A percentile compares a stretch with the other conserved stretches of the same genome.
Evolutionary conservation across 257 asterid genomes (phyloP).

Genomic region (Mitragyna speciosa): DNA sequence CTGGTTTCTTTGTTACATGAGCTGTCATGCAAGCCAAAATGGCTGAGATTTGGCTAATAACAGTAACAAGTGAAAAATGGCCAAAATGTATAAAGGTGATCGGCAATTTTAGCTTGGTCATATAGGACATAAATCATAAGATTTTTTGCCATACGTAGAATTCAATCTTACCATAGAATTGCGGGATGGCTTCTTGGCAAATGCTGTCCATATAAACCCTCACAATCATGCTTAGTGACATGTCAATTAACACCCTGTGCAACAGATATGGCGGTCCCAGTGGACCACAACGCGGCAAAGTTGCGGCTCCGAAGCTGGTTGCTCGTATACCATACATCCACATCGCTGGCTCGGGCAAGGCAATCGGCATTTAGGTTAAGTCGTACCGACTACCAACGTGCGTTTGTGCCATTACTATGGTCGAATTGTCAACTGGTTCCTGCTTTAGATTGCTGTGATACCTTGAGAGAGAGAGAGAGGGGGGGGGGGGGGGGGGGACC

Average conservation of each 20-base stretch:
- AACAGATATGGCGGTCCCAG: neutral
- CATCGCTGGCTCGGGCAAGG: neutral
- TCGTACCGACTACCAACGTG: no score
- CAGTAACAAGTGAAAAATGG: neutral
- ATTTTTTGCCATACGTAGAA: no score
- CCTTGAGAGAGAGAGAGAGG: neutral
- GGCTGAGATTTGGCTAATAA: neutral
- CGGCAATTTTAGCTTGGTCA: neutral
- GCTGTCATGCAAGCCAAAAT: neutral
- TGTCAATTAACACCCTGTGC: neutral
- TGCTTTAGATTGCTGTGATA: neutral
- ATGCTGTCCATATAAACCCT: no score
- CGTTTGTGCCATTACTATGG: neutral
- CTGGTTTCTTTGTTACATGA: neutral
- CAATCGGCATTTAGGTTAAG: neutral
- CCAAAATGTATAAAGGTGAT: no score
- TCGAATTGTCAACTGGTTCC: neutral
- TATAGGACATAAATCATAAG: no score
- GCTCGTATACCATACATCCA: neutral
- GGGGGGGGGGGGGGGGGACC: no score
- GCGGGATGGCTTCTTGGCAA: no score
- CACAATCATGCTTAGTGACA: no score
- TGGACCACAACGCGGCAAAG: neutral
- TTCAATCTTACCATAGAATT: no score
- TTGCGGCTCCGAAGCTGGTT: neutral